Conservation (phyloP, 176 grass and related monocot species). For the Musa itinerans region DNA sequence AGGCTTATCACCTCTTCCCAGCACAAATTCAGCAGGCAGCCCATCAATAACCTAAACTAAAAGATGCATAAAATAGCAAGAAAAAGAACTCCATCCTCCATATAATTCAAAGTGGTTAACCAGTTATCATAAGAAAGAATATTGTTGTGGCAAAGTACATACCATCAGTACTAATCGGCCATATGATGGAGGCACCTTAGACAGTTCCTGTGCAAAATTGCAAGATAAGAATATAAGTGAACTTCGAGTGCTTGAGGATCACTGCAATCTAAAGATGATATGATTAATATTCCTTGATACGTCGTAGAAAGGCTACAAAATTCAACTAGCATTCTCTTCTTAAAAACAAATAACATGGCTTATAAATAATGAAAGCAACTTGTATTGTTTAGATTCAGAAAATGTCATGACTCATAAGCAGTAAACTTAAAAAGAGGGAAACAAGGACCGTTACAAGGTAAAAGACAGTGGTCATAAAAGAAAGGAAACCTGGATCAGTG, state of each 20-base stretch:
- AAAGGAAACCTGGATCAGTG: no score
- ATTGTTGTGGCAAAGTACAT: conserved; percentile 25
- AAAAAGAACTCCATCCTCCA: conserved; percentile 18
- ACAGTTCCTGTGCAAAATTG: conserved; percentile 44
- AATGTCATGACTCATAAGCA: neutral
- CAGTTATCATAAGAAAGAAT: neutral
- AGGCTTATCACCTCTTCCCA: conserved; percentile 54
- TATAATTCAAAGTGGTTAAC: neutral
- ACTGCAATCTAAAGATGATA: neutral
- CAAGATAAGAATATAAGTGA: conserved; percentile 6
- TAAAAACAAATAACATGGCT: neutral
- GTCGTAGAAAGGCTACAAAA: neutral
- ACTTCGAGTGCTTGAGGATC: neutral
- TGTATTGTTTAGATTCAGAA: neutral
- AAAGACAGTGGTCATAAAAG: no score
- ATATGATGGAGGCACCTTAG: conserved; percentile 49
- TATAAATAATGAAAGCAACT: no score
- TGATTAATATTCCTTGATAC: neutral
- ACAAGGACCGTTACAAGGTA: no score
- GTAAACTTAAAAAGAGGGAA: no score
- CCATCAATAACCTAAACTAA: conserved; percentile 91
- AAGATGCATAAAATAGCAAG: conserved; percentile 23
- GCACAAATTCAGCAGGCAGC: conserved; percentile 81
- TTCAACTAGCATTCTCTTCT: no score
- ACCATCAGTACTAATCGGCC: conserved; percentile 89